Evolutionary conservation across 805 yeast species (phyloP).

Genomic region (Wickerhamiella sergipiensis): DNA sequence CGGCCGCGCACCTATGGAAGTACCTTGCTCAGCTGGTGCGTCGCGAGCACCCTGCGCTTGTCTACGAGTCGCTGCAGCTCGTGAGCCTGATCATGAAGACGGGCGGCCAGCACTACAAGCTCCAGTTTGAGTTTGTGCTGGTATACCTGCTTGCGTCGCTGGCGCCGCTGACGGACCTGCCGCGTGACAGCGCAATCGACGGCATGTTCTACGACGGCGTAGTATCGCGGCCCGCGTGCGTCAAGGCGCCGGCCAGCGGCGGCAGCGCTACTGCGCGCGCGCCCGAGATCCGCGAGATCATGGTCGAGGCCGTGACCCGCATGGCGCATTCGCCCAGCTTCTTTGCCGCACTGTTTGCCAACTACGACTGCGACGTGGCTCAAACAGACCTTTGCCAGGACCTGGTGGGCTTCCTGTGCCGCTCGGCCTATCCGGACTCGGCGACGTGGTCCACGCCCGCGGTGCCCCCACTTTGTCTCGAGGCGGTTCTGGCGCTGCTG

Average conservation of each 20-base stretch:
- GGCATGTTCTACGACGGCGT: slow-evolving; percentile 28
- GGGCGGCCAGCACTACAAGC: slow-evolving; percentile 48
- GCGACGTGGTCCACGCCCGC: slow-evolving; percentile 66
- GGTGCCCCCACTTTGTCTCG: slow-evolving; percentile 89
- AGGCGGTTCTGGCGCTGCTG: slow-evolving; percentile 64
- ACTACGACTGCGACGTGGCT: slow-evolving; percentile 84
- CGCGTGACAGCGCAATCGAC: slow-evolving; percentile 27
- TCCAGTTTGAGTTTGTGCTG: slow-evolving; percentile 56
- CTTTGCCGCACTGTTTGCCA: slow-evolving; percentile 62
- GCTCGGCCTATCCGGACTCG: slow-evolving; percentile 73
- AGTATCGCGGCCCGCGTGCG: slow-evolving; percentile 34
- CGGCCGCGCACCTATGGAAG: slow-evolving; percentile 75
- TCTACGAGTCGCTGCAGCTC: slow-evolving; percentile 63
- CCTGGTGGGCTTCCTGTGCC: slow-evolving; percentile 56
- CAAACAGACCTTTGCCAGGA: slow-evolving; percentile 62
- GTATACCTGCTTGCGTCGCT: slow-evolving; percentile 27
- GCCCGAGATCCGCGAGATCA: slow-evolving; percentile 48
- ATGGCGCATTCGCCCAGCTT: slow-evolving; percentile 51
- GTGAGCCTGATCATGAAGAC: slow-evolving; percentile 60
- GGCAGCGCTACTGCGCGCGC: slow-evolving; percentile 14
- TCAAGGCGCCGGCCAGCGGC: slow-evolving; percentile 35
- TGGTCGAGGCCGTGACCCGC: slow-evolving; percentile 69
- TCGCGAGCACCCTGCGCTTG: slow-evolving; percentile 53
- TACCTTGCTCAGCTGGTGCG: slow-evolving; percentile 71
- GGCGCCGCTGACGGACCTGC: slow-evolving; percentile 25